A percentile compares a stretch with the other conserved stretches of the same genome.
Evolutionary conservation across 495 filamentous ascomycete genomes (phyloP).

Genomic region (Neurospora sp.): DNA sequence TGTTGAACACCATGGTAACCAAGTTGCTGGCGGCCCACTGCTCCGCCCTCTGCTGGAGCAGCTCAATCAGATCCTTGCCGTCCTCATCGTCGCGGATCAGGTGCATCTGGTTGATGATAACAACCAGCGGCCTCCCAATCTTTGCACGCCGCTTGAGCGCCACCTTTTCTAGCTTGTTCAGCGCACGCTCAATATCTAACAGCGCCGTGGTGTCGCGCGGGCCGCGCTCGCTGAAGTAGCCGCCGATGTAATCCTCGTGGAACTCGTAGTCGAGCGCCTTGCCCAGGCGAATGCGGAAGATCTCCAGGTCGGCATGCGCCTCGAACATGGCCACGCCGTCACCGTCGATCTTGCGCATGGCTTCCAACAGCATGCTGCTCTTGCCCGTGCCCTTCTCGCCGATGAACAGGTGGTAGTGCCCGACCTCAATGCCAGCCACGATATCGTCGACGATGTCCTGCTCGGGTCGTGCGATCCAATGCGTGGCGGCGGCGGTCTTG

Average conservation of each 20-base stretch:
- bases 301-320: constrained; percentile 88
- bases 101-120: constrained; percentile 90
- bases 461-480: constrained; percentile 77
- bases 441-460: constrained; percentile 71
- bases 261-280: constrained; percentile 94
- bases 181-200: constrained; percentile 87
- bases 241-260: constrained; percentile 82
- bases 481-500: constrained; percentile 46
- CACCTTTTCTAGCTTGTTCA: constrained; percentile 97
- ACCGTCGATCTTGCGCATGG: constrained; percentile 83
- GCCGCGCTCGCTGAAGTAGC: constrained; percentile 86
- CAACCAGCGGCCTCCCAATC: constrained; percentile 58
- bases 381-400: constrained; percentile 97
- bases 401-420: constrained; percentile 88
- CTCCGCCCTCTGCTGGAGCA: constrained; percentile 92
- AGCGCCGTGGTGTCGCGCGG: constrained; percentile 84
- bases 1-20: constrained; percentile 84
- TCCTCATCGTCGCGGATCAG: constrained; percentile 83
- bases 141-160: constrained; percentile 54
- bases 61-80: constrained; percentile 81
- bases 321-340: constrained; percentile 88
- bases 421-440: constrained; percentile 53
- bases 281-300: constrained; percentile 84
- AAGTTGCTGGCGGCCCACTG: constrained; percentile 87
- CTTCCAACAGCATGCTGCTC: constrained; percentile 87